These are phyloP conservation scores for Rhynchospora breviuscula DNA, from an alignment of 176 grass and related monocot genomes.

Conservation along the genomic window DNA sequence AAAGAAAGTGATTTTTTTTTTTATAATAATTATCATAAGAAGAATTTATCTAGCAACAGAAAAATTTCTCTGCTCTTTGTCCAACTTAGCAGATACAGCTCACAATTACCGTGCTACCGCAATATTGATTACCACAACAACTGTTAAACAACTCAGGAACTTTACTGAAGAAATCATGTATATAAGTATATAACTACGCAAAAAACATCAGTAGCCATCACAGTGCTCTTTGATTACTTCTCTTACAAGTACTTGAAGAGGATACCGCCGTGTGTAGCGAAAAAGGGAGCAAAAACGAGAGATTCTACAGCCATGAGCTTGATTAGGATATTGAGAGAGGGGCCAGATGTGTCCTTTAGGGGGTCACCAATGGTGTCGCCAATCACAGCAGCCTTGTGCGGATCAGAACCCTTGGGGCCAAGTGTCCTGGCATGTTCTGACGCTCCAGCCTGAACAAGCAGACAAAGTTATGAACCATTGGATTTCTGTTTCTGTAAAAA, in stretches of 20 bases:
- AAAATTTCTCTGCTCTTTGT: neutral
- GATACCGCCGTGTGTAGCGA: constrained; percentile 73
- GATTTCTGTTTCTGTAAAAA: neutral
- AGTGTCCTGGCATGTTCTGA: constrained; percentile 69
- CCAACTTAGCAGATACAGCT: neutral
- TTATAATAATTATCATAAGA: neutral
- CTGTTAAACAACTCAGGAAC: neutral
- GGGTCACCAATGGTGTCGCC: constrained; percentile 93
- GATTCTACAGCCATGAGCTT: constrained; percentile 97
- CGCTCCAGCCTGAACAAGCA: constrained; percentile 61
- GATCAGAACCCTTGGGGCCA: constrained; percentile 76
- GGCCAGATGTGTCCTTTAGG: constrained; percentile 89
- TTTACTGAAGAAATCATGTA: neutral
- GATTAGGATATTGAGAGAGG: constrained; percentile 90
- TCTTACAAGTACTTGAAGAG: constrained; percentile 69
- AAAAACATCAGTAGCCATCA: neutral
- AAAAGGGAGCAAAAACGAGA: constrained; percentile 91
- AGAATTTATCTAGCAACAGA: neutral
- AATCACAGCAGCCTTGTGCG: constrained; percentile 90
- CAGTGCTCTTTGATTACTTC: neutral
- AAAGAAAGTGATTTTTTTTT: neutral
- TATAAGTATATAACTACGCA: constrained; percentile 4
- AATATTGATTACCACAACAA: neutral
- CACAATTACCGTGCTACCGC: neutral
- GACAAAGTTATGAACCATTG: neutral